Conservation (phyloP, 2,329 filamentous ascomycete genomes). For the Fusarium sp. region DNA sequence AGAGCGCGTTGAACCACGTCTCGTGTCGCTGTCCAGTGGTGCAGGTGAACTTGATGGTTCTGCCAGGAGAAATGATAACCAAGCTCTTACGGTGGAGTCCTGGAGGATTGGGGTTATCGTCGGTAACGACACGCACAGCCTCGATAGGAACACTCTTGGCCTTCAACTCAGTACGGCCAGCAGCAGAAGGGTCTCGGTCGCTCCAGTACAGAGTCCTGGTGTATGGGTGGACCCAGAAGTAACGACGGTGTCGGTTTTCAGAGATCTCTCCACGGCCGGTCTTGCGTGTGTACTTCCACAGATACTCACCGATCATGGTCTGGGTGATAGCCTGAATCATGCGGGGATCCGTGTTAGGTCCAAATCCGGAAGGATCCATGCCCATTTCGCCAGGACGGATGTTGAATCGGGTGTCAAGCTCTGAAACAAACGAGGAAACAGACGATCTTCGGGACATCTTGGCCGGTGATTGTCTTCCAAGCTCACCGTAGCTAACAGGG, state of each 20-base stretch:
- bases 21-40: slow-evolving; percentile 94
- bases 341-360: slow-evolving; percentile 85
- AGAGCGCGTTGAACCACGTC: slow-evolving; percentile 98
- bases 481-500: slow-evolving; percentile 61
- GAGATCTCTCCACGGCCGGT: slow-evolving; percentile 90
- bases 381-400: slow-evolving; percentile 70
- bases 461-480: slow-evolving; percentile 64
- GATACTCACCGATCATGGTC: slow-evolving; percentile 98
- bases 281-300: slow-evolving; percentile 99
- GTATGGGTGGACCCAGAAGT: slow-evolving; percentile 99
- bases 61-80: slow-evolving; percentile 88
- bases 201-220: slow-evolving; percentile 98
- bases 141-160: slow-evolving; percentile 95
- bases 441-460: slow-evolving; percentile 74
- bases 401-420: slow-evolving; percentile 92
- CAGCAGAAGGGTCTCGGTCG: slow-evolving; percentile 84
- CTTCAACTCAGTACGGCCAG: slow-evolving; percentile 79
- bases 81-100: slow-evolving; percentile 95
- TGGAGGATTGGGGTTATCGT: slow-evolving; percentile 95
- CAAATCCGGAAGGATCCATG: slow-evolving; percentile 70
- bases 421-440: slow-evolving; percentile 94
- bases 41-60: slow-evolving; percentile 93
- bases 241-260: slow-evolving; percentile 88
- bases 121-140: slow-evolving; percentile 88
- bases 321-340: slow-evolving; percentile 99